Conservation (phyloP, 768 basidiomycete species). For the Kondoa malvinella region DNA sequence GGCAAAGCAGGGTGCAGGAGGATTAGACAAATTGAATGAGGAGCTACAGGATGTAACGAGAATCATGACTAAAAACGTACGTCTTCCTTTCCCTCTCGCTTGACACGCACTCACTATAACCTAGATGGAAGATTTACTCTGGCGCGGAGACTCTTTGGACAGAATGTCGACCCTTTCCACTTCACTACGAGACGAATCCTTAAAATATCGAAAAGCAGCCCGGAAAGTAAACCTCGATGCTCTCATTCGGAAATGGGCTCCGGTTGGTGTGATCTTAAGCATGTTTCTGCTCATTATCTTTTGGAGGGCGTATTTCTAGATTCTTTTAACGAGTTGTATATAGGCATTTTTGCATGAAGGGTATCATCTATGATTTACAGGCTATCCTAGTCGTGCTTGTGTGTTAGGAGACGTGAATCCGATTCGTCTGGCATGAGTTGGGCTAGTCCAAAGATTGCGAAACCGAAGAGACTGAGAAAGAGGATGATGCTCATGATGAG, state of each 20-base stretch:
- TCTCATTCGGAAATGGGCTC: slow-evolving; percentile 89
- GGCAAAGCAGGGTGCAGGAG: slow-evolving; percentile 11
- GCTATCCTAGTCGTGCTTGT: slow-evolving; percentile 10
- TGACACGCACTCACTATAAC: not conserved
- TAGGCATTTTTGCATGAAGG: not conserved
- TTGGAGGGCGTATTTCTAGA: slow-evolving; percentile 34
- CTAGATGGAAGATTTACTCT: slow-evolving; percentile 98
- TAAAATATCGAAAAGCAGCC: slow-evolving; percentile 91
- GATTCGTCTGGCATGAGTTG: not conserved
- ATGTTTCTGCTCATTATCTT: slow-evolving; percentile 51
- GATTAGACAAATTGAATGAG: slow-evolving; percentile 75
- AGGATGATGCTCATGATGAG: not conserved
- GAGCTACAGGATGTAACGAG: slow-evolving; percentile 94
- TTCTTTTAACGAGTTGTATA: slow-evolving; percentile 3
- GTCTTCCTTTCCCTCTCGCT: not conserved
- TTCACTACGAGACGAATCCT: slow-evolving; percentile 83
- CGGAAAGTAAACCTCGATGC: slow-evolving; percentile 85
- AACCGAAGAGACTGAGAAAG: not conserved
- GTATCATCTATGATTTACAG: slow-evolving; percentile 3
- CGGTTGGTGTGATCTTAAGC: slow-evolving; percentile 54
- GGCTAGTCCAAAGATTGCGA: not conserved
- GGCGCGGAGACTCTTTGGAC: slow-evolving; percentile 94
- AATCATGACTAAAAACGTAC: slow-evolving; percentile 58
- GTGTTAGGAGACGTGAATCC: no score
- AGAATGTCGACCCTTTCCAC: slow-evolving; percentile 94